Base-by-base conservation (phyloP, 768 basidiomycete species). In the Gloeophyllum trabeum region DNA sequence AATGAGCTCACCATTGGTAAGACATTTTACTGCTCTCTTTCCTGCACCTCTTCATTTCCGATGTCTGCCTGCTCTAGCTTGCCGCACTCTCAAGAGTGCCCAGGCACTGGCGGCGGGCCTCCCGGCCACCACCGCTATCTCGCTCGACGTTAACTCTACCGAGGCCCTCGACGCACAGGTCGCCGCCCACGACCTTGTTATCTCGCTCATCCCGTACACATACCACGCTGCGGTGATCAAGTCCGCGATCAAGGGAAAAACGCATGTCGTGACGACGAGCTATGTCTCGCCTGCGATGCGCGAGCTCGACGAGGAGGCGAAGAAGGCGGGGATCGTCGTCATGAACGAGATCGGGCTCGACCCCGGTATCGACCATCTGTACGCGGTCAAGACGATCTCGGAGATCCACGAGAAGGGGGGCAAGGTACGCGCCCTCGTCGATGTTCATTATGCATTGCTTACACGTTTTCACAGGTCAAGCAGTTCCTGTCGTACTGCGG, bases 331-430 rank as follows among this genome's bases (percentile, higher is more conserved):
- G 4, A 89, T 98, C 54, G 70, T 91, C 41, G 87, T 97, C 49
- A 71, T 98, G 74, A 99, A 99, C 63, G 96, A 99, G 67, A 88
- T 99, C 53, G 96, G 96, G 40, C 74, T 99, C 34, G 94, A 97
- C 61, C 92, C 92, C 38, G 92, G 92, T 56, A 87, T 94, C 46
- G 89, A 93, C 60, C 89, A 93, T 60, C 62, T 96, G 46, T 93
- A 92, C 60, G 92, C 92, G 23, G 68, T 96, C 62, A 94, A 94
- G 74, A 89, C 81, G 19, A 89, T 99, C 50, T 75, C 76, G 40
- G 94, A 97, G 59, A 88, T 97, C 3, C 92, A 99, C 59, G 82
- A 75, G 35, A 85, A 85, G 56, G 93, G 94, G 28, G 96, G 94
- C 40, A 97, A 96, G 79, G 87, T 83, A 30, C 41, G 61, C 10